Evolutionary conservation across 164 flowering plant genomes (phyloP), one percentile per base, ranked within the genome.

Genomic region (Santalum album): DNA sequence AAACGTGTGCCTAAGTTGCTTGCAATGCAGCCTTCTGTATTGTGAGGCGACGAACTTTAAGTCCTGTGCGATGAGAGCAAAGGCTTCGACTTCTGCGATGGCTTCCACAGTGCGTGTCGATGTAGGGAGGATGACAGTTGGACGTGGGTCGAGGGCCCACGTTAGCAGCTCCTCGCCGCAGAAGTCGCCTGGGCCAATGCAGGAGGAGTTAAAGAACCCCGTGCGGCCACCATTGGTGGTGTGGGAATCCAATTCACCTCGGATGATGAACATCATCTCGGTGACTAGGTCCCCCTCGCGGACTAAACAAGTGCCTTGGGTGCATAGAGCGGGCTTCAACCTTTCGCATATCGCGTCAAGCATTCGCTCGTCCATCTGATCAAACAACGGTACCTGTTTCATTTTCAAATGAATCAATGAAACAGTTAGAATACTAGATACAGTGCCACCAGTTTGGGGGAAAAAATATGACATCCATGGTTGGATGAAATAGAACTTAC

Each of bases 101-200:
- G 86, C 79, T 20, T 53, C 51, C 7, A 78, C 83, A 0, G 83
- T 78, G 16, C 86, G 68, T 0, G 86, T 81, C 1, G 86, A 81
- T 0, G 66, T 67, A 2, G 83, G 86, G 25, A 81, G 76, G 50
- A 48, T 23, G 17, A 47, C 56, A 16, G 62, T 58, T 0, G 78
- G 62, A 5, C 67, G 59, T 0, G 83, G 86, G 56, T 72, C 71
- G 0, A 81, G 60, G 0, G 83, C 78, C 83, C 83, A 81, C 0
- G 81, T 66, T 6, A 78, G 73, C n/a, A 81, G 56, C 52, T 81
- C 83, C 55, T 81, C 86, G 3, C 86, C 86, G 20, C 86, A 81
- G 61, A 81, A 81, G 53, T 78, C 86, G 19, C 78, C 75, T 0
- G 75, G 69, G 7, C 73, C 71, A 15, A 81, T 69, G n/a, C 48